phyloP scores from a whole-genome alignment of 2,329 filamentous ascomycete genomes.

The Aspergillus fischeri region DNA sequence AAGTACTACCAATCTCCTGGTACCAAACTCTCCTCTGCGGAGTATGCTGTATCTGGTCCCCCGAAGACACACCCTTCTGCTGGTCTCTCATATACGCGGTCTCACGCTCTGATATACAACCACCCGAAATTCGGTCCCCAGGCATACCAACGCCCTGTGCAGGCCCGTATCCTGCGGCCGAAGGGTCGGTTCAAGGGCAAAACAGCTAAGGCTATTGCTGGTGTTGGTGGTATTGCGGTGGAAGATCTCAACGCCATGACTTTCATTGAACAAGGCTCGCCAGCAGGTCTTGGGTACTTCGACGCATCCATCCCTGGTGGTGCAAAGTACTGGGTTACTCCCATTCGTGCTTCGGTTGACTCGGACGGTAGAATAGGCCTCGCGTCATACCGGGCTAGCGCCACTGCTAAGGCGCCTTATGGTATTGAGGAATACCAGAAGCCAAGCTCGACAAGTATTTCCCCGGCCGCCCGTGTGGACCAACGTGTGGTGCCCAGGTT shows the following conservation, averaged over 20 bases:
- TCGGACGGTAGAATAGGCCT: conserved; percentile 43
- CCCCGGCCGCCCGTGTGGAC: conserved; percentile 21
- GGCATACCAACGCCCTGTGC: conserved; percentile 46
- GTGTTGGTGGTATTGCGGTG: conserved; percentile 40
- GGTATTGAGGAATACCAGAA: conserved; percentile 33
- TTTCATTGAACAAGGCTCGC: conserved; percentile 30
- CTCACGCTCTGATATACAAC: conserved; percentile 53
- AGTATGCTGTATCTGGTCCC: conserved; percentile 47
- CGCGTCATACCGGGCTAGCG: conserved; percentile 29
- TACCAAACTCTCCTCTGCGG: conserved; percentile 34
- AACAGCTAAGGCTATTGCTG: conserved; percentile 31
- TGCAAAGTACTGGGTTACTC: conserved; percentile 50
- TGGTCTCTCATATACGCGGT: conserved; percentile 59
- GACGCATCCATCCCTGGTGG: conserved; percentile 47
- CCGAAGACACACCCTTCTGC: conserved; percentile 63
- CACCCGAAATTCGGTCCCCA: conserved; percentile 61
- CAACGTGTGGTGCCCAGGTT: conserved; percentile 27
- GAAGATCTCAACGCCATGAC: conserved; percentile 36
- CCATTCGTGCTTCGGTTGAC: conserved; percentile 44
- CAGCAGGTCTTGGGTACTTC: conserved; percentile 41
- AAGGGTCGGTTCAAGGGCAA: conserved; percentile 35
- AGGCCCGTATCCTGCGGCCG: conserved; percentile 55
- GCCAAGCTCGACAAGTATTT: conserved; percentile 23
- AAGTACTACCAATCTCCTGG: conserved; percentile 34
- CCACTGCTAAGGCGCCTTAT: conserved; percentile 33